Base-by-base conservation (phyloP, 176 grass and related monocot species). In the Tuctoria greenei region DNA sequence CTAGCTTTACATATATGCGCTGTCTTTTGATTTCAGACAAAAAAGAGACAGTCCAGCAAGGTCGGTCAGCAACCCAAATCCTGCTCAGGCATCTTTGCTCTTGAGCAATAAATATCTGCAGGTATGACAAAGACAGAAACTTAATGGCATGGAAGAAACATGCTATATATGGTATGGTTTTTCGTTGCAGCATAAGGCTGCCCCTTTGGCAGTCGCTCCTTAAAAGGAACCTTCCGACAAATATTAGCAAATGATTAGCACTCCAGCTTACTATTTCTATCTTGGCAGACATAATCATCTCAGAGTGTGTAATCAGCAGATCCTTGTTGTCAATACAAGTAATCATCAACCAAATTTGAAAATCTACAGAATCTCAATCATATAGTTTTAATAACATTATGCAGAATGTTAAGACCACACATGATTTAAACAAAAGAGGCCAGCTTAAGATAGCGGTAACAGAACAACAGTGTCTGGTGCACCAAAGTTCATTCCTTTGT, bases 81-180 rank as follows among this genome's bases (percentile, higher is more conserved):
- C 91, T 89, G 44, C 76, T 88, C 54, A 99, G 51, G 78, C 87
- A 90, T 74, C 87, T 95, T 82, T 90, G 91, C 81, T 99, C 95
- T 76, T 99, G 91, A 6, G 89, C 95, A 34, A 95, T 92, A 36
- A 99, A 99, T 79, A 81, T 76, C 91, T 99, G 76, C 45, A 90
- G 16, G 61, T 27, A 77, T 73, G 21, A 75, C 57, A 83, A 83
- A 13, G 21, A 79, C 44, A 16, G 16, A 46, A 88, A 54, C 63
- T 86, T 67, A 83, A 21, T 69, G 62, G 74, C 37, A 84, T 64
- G 23, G 60, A 67, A 66, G 16, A 77, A 83, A 67, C 40, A 66
- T 57, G 35, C 9, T 38, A 45, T 50, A 64, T 70, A 52, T 75
- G 60, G 45, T 74, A 20, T 16, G 13, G 52, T 23, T 34, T 63